Conservation (phyloP, 2,329 filamentous ascomycete species). For the Colletotrichum zoysiae region DNA sequence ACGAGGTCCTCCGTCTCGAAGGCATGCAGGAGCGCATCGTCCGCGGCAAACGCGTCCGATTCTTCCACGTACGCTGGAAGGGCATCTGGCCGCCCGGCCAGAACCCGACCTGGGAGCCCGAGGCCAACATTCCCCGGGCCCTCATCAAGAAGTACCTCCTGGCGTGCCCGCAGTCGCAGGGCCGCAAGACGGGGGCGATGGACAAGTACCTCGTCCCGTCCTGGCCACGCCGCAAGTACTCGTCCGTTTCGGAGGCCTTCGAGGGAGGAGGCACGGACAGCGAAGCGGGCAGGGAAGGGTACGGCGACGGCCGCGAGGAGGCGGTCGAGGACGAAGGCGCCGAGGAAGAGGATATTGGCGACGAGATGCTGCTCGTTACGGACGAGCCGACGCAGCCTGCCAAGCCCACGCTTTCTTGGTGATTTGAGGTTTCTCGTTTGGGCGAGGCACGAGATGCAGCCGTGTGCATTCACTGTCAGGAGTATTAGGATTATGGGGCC, state of each 20-base stretch:
- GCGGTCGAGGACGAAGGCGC: slow-evolving; percentile 41
- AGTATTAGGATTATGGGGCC: too few species aligned
- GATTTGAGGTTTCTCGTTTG: not conserved
- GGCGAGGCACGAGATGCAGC: not conserved
- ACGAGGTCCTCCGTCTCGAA: slow-evolving; percentile 60
- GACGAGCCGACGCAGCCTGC: slow-evolving; percentile 43
- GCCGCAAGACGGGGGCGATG: slow-evolving; percentile 39
- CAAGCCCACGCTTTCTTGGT: slow-evolving; percentile 31
- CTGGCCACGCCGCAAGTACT: slow-evolving; percentile 48
- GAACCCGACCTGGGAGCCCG: slow-evolving; percentile 71
- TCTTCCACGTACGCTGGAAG: slow-evolving; percentile 68
- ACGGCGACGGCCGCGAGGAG: slow-evolving; percentile 44
- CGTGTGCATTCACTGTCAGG: not conserved
- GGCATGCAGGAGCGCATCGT: slow-evolving; percentile 55
- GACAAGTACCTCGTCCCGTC: slow-evolving; percentile 20
- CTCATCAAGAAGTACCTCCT: slow-evolving; percentile 58
- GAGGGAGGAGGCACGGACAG: slow-evolving; percentile 44
- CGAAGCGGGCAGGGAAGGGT: slow-evolving; percentile 44
- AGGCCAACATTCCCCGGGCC: slow-evolving; percentile 59
- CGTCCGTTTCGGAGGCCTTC: slow-evolving; percentile 52
- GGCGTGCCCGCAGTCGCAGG: slow-evolving; percentile 44
- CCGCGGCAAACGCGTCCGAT: slow-evolving; percentile 53
- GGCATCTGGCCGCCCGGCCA: slow-evolving; percentile 68
- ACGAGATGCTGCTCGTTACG: slow-evolving; percentile 49
- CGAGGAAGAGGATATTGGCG: slow-evolving; percentile 22